Conservation (phyloP, 768 basidiomycete species). For the Symmetrospora coprosmae region DNA sequence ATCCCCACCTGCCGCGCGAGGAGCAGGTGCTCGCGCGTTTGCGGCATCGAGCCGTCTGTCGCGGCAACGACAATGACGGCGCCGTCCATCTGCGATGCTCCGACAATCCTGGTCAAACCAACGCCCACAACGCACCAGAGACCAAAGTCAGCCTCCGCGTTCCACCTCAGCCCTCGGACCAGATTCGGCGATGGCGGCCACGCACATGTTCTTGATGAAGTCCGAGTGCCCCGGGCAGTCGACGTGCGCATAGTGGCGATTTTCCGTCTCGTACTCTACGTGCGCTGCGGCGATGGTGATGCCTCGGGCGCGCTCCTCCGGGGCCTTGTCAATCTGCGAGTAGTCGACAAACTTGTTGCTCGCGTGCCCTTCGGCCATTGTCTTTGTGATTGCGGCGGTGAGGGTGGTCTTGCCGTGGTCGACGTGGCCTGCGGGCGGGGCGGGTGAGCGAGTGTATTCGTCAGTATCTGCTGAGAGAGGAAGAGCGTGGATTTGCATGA, state of each 20-base stretch:
- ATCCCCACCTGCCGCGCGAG: conserved; percentile 96
- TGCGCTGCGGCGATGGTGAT: conserved; percentile 99
- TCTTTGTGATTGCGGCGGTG: conserved; percentile 89
- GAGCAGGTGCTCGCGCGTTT: conserved; percentile 93
- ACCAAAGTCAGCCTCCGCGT: not conserved
- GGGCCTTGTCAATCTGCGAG: conserved; percentile 94
- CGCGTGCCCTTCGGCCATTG: conserved; percentile 56
- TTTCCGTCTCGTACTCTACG: conserved; percentile 88
- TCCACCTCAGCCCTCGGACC: not conserved
- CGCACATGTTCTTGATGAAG: conserved; percentile 32
- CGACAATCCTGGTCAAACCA: conserved; percentile 72
- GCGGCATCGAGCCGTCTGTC: conserved; percentile 98
- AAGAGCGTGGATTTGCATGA: not conserved
- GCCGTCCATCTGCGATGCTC: conserved; percentile 87
- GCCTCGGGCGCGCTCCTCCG: conserved; percentile 97
- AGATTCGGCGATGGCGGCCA: conserved; percentile 17
- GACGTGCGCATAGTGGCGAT: conserved; percentile 90
- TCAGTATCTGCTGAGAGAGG: not conserved
- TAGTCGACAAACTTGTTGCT: conserved; percentile 75
- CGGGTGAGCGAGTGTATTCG: too few relatives aligned
- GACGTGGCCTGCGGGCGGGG: conserved; percentile 26
- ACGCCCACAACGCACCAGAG: too few relatives aligned
- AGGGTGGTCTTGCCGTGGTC: conserved; percentile 91
- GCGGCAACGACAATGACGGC: conserved; percentile 67
- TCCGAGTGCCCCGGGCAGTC: conserved; percentile 59